Evolutionary conservation across 306 rosid species (phyloP).

Genomic region (Quercus engelmannii): DNA sequence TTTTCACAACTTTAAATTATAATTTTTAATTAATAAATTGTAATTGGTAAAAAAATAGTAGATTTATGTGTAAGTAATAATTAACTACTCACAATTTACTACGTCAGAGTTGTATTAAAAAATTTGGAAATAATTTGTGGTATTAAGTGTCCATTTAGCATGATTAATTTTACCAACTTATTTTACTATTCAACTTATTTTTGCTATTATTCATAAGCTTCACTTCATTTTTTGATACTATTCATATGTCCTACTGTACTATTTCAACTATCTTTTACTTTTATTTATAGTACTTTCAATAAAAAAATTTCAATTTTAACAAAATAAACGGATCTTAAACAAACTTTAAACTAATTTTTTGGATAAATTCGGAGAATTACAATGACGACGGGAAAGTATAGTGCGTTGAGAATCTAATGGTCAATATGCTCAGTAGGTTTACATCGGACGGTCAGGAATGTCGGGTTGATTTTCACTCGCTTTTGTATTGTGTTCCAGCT

Average conservation of each 20-base stretch:
- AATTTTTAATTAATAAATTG: accelerated
- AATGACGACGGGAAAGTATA: background rate
- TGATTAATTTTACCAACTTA: no score
- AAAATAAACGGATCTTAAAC: no score
- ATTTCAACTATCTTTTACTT: no score
- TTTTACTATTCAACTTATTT: no score
- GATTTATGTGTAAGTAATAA: no score
- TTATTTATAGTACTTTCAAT: no score
- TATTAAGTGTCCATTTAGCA: no score
- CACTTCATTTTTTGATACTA: no score
- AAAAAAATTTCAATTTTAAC: no score
- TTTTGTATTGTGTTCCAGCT: background rate
- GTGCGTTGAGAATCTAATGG: background rate
- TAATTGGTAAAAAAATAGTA: accelerated
- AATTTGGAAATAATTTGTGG: no score
- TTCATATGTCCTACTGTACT: accelerated
- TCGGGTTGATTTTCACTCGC: background rate
- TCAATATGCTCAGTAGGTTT: background rate
- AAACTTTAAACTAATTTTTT: no score
- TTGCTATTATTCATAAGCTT: accelerated
- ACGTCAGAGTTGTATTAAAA: accelerated
- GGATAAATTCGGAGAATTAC: background rate
- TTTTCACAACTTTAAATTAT: accelerated
- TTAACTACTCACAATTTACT: accelerated
- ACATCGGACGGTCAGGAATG: background rate